Evolutionary conservation across 352 stramenopile genomes (phyloP).

Genomic region (Globisporangium viniferum): DNA sequence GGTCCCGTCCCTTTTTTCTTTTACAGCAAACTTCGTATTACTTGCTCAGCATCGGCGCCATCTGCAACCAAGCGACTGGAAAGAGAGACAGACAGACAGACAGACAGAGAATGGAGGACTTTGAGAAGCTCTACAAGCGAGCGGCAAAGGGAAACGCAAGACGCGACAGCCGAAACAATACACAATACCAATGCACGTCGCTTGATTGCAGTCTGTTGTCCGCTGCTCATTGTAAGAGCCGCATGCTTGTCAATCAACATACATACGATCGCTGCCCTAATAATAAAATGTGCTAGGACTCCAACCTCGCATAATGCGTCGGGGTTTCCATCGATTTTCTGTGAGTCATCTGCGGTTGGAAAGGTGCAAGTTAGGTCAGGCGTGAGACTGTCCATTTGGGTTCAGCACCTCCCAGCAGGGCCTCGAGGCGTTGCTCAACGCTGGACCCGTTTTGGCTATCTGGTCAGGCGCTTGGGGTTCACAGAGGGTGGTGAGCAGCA

Average conservation of each 20-base stretch:
- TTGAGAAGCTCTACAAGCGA: neutral
- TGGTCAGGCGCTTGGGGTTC: too few species aligned
- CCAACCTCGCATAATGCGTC: neutral
- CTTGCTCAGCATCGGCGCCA: neutral
- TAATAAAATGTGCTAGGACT: too few species aligned
- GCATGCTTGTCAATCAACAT: neutral
- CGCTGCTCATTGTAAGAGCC: neutral
- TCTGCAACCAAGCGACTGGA: neutral
- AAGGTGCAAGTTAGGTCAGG: neutral
- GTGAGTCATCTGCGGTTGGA: neutral
- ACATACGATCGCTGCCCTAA: too few species aligned
- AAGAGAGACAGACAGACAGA: too few species aligned
- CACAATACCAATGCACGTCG: neutral
- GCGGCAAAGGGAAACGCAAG: too few species aligned
- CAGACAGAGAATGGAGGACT: neutral
- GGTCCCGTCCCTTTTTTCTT: neutral
- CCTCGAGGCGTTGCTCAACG: too few species aligned
- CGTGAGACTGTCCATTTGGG: neutral
- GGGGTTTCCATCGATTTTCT: neutral
- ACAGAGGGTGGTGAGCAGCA: too few species aligned
- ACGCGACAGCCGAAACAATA: neutral
- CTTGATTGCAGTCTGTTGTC: neutral
- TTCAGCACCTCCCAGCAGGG: neutral
- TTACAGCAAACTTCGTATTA: neutral
- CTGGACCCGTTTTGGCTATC: too few species aligned